phyloP scores from a whole-genome alignment of 176 grass and related monocot genomes.

The Oryza rufipogon region DNA sequence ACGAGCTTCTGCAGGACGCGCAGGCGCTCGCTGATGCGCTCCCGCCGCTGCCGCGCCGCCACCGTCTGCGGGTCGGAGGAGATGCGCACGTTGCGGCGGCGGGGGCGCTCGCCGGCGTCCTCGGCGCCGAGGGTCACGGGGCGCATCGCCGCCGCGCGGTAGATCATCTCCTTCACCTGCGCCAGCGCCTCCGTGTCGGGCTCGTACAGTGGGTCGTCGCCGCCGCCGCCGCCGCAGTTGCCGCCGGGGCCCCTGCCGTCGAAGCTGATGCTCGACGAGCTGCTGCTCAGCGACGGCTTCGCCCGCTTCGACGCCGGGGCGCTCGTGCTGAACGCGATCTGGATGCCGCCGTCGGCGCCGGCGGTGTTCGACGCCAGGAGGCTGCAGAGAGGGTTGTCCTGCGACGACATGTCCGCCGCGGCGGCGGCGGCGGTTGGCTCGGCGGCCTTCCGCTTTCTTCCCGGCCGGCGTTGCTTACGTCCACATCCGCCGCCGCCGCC shows the following conservation, averaged over 20 bases:
- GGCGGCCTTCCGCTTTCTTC: slow-evolving; percentile 51
- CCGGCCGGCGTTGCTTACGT: slow-evolving; percentile 35
- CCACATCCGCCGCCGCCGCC: background rate
- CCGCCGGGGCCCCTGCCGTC: slow-evolving; percentile 26
- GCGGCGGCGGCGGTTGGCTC: background rate
- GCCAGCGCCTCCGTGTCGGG: slow-evolving; percentile 82
- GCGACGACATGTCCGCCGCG: background rate
- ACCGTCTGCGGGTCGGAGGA: slow-evolving; percentile 83
- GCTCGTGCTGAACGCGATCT: slow-evolving; percentile 55
- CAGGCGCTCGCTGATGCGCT: slow-evolving; percentile 77
- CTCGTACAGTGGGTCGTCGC: slow-evolving; percentile 42
- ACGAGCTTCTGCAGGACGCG: slow-evolving; percentile 82
- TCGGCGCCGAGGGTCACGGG: slow-evolving; percentile 56
- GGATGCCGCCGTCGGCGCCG: slow-evolving; percentile 42
- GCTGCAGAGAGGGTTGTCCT: slow-evolving; percentile 48
- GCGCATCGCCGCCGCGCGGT: slow-evolving; percentile 72
- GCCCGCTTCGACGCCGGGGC: slow-evolving; percentile 30
- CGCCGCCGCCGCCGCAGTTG: background rate
- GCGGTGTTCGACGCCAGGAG: slow-evolving; percentile 31
- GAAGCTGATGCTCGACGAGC: slow-evolving; percentile 68
- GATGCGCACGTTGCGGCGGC: slow-evolving; percentile 79
- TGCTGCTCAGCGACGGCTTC: slow-evolving; percentile 41
- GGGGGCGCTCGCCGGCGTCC: slow-evolving; percentile 51
- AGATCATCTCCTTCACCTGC: slow-evolving; percentile 90
- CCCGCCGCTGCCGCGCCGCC: slow-evolving; percentile 72